Base-by-base conservation (phyloP, 2,329 filamentous ascomycete genomes). In the Cordyceps javanica region DNA sequence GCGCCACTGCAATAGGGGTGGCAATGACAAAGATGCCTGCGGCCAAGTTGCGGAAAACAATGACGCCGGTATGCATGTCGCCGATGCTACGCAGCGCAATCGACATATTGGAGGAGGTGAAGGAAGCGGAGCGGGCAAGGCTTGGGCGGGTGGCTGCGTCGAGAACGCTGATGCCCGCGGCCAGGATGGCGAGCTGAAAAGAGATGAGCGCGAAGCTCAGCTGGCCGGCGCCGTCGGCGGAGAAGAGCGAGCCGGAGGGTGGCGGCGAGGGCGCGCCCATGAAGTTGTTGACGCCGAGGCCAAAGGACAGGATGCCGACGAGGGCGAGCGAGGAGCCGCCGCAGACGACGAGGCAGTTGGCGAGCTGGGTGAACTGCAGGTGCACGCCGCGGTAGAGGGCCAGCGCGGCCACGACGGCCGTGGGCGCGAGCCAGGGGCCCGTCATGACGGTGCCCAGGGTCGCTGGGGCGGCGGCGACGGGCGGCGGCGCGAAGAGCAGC, bases 31-130 rank as follows among this genome's bases (percentile, higher is more conserved):
- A 76, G 3, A 73, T 65, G 6, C 78, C 79, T 0, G 73, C 70
- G 5, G 71, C 63, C 16, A 80, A 48, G 13, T 67, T 70, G 23
- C 76, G 72, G 68, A 76, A 72, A 38, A 74, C 69, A 2, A 67
- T 60, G 2, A 79, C 69, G 30, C 70, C 75, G 3, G 70, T 73
- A 26, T 73, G 67, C 78, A 82, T 81, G 61, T 82, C 78, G 14
- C 71, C 71, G 16, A 74, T 75, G 62, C 72, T 77, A 30, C 78
- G 74, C 54, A 78, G 70, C 25, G 73, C 73, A 13, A 75, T 68
- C n/a, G 69, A 69, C 25, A 80, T 69, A 64, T 73, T 80, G 6
- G 75, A 71, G 3, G 72, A 75, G 0, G 77, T 81, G 60, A 78
- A 81, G 46, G 75, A 73, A 8, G 78, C 75, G 32, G 77, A 80